These are phyloP conservation scores for Blastobotrys chiropterorum DNA, from an alignment of 805 yeast genomes.

Conservation along the genomic window DNA sequence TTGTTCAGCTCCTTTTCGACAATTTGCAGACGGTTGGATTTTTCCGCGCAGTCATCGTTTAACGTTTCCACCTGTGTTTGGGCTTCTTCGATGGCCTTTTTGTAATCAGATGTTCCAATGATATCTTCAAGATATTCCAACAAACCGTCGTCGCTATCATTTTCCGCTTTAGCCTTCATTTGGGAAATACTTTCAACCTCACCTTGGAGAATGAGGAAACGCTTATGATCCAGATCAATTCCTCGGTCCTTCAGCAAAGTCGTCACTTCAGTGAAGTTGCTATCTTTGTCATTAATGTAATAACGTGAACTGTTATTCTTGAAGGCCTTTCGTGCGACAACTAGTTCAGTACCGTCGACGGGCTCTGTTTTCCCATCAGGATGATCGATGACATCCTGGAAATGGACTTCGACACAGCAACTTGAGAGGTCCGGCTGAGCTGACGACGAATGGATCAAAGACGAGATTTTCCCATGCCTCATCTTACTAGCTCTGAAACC, in stretches of 20 bases:
- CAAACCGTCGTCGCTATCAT: constrained; percentile 86
- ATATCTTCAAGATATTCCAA: constrained; percentile 93
- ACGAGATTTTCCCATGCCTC: constrained; percentile 93
- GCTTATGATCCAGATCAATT: constrained; percentile 87
- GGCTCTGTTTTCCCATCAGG: constrained; percentile 39
- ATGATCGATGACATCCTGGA: constrained; percentile 65
- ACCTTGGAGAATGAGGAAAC: constrained; percentile 93
- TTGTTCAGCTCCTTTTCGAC: constrained; percentile 67
- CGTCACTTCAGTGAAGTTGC: constrained; percentile 77
- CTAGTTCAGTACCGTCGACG: constrained; percentile 51
- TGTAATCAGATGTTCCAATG: constrained; percentile 87
- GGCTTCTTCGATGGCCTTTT: constrained; percentile 63
- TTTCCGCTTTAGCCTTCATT: constrained; percentile 96
- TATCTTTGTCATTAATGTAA: constrained; percentile 60
- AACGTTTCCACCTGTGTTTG: constrained; percentile 58
- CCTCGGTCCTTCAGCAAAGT: constrained; percentile 69
- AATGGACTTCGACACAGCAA: constrained; percentile 90
- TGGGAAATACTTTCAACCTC: constrained; percentile 98
- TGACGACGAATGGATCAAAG: constrained; percentile 87
- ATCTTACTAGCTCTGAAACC: constrained; percentile 95
- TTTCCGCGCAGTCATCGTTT: constrained; percentile 75
- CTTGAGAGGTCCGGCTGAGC: constrained; percentile 55
- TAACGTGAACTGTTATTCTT: constrained; percentile 74
- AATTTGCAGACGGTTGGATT: constrained; percentile 69
- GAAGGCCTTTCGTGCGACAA: constrained; percentile 76